Evolutionary conservation across 2,329 filamentous ascomycete species (phyloP).

Genomic region (Tolypocladium ophioglossoides): DNA sequence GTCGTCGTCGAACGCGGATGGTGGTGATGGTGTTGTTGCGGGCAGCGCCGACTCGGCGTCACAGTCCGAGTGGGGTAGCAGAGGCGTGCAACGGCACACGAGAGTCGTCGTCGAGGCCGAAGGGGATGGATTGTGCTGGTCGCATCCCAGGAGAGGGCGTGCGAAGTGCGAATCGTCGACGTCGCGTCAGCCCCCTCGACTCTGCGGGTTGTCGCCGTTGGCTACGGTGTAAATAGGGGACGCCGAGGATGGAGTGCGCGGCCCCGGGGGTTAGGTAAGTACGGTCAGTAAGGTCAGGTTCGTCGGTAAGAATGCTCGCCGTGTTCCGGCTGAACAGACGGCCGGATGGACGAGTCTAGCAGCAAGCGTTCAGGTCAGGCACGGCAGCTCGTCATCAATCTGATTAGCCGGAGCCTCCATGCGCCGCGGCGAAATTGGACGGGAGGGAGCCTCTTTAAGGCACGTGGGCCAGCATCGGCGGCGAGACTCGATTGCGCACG

Average conservation of each 20-base stretch:
- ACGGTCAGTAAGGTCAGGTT: neutral
- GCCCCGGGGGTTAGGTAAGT: neutral
- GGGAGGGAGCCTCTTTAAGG: neutral
- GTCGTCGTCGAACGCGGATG: neutral
- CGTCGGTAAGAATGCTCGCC: neutral
- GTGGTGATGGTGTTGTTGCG: neutral
- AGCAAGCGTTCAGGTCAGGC: neutral
- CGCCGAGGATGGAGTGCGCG: neutral
- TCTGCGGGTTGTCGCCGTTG: neutral
- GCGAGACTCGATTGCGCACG: neutral
- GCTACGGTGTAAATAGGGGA: neutral
- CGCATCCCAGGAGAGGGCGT: neutral
- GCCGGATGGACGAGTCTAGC: neutral
- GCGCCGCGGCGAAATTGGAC: neutral
- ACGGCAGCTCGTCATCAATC: neutral
- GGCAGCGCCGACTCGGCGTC: neutral
- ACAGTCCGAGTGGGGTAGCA: neutral
- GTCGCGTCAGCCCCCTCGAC: neutral
- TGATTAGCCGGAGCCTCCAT: neutral
- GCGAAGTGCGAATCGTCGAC: neutral
- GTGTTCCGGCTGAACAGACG: neutral
- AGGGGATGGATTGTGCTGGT: neutral
- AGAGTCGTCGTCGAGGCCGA: neutral
- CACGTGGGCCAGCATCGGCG: neutral
- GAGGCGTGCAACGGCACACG: neutral